A percentile compares a stretch with the other conserved stretches of the same genome.
Evolutionary conservation across 1,284 basidiomycete genomes (phyloP).

Genomic region (Malassezia caprae): DNA sequence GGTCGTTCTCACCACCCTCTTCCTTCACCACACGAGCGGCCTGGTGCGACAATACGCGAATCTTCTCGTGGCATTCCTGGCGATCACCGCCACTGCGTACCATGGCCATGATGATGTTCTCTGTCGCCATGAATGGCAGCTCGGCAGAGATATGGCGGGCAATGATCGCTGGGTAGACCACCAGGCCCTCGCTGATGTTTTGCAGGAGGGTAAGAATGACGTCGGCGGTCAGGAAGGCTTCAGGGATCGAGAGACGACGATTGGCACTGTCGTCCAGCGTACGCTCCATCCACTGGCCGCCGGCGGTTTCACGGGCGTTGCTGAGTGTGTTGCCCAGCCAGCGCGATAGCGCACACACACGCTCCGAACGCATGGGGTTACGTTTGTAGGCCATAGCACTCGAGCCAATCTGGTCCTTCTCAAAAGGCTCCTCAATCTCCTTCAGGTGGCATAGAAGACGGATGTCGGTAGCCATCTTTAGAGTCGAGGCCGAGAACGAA

Average conservation of each 20-base stretch:
- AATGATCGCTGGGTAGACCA: constrained; percentile 95
- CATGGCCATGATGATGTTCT: constrained; percentile 98
- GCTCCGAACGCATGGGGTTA: constrained; percentile 97
- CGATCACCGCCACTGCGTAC: constrained; percentile 88
- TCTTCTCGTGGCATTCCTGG: constrained; percentile 92
- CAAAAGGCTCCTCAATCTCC: constrained; percentile 98
- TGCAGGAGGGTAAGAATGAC: constrained; percentile 89
- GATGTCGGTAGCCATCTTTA: constrained; percentile 96
- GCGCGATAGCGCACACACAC: constrained; percentile 88
- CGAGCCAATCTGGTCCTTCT: constrained; percentile 92
- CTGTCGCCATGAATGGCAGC: constrained; percentile 88
- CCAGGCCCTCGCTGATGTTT: constrained; percentile 91
- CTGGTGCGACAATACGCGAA: constrained; percentile 89
- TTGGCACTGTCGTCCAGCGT: constrained; percentile 63
- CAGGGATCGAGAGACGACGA: constrained; percentile 86
- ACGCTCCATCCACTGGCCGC: constrained; percentile 47
- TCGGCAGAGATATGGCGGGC: constrained; percentile 81
- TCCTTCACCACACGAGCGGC: constrained; percentile 90
- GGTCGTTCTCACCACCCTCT: constrained; percentile 86
- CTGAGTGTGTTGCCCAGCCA: constrained; percentile 54
- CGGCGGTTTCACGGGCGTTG: constrained; percentile 51
- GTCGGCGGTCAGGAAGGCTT: constrained; percentile 93
- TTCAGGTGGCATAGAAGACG: constrained; percentile 54
- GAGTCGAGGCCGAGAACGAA: constrained; percentile 84
- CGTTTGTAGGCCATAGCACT: constrained; percentile 99